A percentile compares a stretch with the other conserved stretches of the same genome.
Evolutionary conservation across 345 rosid genomes (phyloP).

Genomic region (Hypericum androsaemum): DNA sequence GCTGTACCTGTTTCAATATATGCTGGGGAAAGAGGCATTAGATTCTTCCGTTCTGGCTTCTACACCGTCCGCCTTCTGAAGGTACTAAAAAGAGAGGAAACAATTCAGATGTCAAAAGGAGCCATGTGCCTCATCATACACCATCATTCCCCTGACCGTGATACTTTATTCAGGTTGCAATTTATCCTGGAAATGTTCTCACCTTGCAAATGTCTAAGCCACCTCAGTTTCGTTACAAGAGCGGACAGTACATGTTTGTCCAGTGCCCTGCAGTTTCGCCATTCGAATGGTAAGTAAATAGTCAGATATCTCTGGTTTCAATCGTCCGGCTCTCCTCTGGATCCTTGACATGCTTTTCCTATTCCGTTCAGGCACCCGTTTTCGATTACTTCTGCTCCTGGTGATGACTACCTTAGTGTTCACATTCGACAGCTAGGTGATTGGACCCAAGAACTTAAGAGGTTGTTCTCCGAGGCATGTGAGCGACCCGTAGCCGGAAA

Average conservation of each 20-base stretch:
- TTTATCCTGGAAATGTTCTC: slow-evolving; percentile 91
- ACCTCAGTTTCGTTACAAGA: slow-evolving; percentile 73
- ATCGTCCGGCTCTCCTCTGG: not conserved
- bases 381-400: slow-evolving; percentile 97
- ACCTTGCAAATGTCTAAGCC: slow-evolving; percentile 97
- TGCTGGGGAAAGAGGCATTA: slow-evolving; percentile 75
- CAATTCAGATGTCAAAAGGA: no score
- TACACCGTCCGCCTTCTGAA: slow-evolving; percentile 64
- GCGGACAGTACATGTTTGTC: slow-evolving; percentile 98
- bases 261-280: slow-evolving; percentile 99
- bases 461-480: slow-evolving; percentile 37
- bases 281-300: slow-evolving; percentile 64
- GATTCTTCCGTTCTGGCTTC: slow-evolving; percentile 82
- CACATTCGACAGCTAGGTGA: slow-evolving; percentile 94
- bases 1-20: slow-evolving; percentile 70
- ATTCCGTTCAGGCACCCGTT: slow-evolving; percentile 81
- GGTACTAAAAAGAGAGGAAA: slow-evolving; percentile 19
- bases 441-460: slow-evolving; percentile 94
- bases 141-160: not conserved
- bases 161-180: slow-evolving; percentile 55
- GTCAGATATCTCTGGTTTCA: not conserved
- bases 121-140: not conserved
- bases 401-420: slow-evolving; percentile 81
- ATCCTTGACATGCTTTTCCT: not conserved
- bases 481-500: slow-evolving; percentile 75